Conservation (phyloP, 495 filamentous ascomycete genomes). For the Penicillium nucicola region DNA sequence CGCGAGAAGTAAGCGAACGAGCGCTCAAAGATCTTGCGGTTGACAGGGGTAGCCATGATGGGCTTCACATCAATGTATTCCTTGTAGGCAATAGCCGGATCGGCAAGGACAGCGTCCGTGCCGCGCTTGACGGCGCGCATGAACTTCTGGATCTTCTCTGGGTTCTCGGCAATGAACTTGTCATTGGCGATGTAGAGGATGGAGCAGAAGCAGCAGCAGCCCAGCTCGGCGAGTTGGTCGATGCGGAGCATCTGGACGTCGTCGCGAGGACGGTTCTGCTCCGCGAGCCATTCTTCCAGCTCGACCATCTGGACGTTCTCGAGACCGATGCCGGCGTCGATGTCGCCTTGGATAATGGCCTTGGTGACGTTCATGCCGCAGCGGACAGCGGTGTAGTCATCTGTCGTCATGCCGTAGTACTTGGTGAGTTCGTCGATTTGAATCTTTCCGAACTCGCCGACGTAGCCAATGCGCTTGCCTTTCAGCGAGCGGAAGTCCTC, state of each 20-base stretch:
- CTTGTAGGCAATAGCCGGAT: slow-evolving; percentile 54
- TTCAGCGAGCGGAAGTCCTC: slow-evolving; percentile 59
- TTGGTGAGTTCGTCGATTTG: slow-evolving; percentile 72
- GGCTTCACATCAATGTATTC: slow-evolving; percentile 68
- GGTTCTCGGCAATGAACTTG: slow-evolving; percentile 57
- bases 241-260: slow-evolving; percentile 74
- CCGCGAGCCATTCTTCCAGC: slow-evolving; percentile 63
- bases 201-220: slow-evolving; percentile 74
- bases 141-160: slow-evolving; percentile 55
- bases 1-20: slow-evolving; percentile 68
- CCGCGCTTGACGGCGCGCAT: slow-evolving; percentile 63
- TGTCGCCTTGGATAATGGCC: slow-evolving; percentile 61
- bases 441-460: slow-evolving; percentile 74
- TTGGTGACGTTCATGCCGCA: slow-evolving; percentile 63
- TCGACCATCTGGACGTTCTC: slow-evolving; percentile 76
- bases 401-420: slow-evolving; percentile 66
- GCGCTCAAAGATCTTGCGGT: slow-evolving; percentile 71
- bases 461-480: slow-evolving; percentile 68
- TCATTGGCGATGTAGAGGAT: slow-evolving; percentile 72
- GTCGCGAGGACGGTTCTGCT: slow-evolving; percentile 54
- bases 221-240: slow-evolving; percentile 67
- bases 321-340: slow-evolving; percentile 68
- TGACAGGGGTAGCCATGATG: slow-evolving; percentile 59
- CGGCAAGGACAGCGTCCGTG: slow-evolving; percentile 62
- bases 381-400: slow-evolving; percentile 67